Evolutionary conservation across 331 rosid species (phyloP).

Genomic region (Arachis monticola): DNA sequence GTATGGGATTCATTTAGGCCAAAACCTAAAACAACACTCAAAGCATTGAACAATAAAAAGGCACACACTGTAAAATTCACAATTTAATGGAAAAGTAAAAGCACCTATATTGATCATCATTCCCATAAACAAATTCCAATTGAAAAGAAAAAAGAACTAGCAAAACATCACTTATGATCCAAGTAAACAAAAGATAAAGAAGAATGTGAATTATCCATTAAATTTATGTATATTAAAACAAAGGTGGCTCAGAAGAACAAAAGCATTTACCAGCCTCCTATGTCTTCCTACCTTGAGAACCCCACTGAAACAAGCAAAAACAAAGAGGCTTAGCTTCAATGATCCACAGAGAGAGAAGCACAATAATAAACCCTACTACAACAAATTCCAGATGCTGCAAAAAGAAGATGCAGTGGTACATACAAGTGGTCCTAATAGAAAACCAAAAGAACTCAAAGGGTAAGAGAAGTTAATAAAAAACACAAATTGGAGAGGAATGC

Average conservation of each 20-base stretch:
- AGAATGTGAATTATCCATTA: constrained; percentile 42
- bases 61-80: constrained; percentile 47
- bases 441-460: constrained; percentile 37
- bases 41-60: constrained; percentile 37
- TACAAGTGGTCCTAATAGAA: constrained; percentile 40
- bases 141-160: constrained; percentile 38
- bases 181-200: constrained; percentile 74
- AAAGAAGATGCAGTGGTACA: constrained; percentile 39
- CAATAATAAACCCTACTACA: constrained; percentile 56
- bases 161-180: constrained; percentile 87
- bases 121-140: constrained; percentile 38
- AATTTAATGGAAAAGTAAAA: constrained; percentile 48
- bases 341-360: constrained; percentile 57
- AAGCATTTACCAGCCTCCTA: constrained; percentile 71
- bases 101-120: constrained; percentile 33
- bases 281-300: constrained; percentile 72
- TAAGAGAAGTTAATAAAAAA: constrained; percentile 29
- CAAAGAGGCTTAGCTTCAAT: constrained; percentile 49
- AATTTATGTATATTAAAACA: constrained; percentile 8
- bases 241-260: constrained; percentile 51
- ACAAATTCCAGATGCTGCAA: constrained; percentile 59
- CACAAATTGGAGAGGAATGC: constrained; percentile 48
- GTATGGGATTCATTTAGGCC: constrained; percentile 7
- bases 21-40: constrained; percentile 27
- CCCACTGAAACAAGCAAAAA: constrained; percentile 61